Evolutionary conservation across 257 asterid species (phyloP).

Genomic region (Nicotiana undulata): DNA sequence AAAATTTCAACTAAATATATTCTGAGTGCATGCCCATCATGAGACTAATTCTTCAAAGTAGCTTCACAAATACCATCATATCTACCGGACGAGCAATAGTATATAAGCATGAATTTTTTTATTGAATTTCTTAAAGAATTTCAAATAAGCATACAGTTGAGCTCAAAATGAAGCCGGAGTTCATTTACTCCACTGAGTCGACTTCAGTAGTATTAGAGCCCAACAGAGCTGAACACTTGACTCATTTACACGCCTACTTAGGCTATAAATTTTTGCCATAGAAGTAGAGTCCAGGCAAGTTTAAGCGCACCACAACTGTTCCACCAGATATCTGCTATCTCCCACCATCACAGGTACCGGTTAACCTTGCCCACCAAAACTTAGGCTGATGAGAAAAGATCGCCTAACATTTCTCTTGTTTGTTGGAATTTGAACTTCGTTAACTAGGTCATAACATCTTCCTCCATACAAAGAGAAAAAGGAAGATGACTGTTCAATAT

Average conservation of each 20-base stretch:
- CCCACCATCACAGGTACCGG: background rate
- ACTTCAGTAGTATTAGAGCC: background rate
- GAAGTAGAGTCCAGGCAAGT: background rate
- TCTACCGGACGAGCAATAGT: background rate
- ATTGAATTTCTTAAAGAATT: background rate
- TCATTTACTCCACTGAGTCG: background rate
- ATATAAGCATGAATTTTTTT: background rate
- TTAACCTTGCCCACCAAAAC: background rate
- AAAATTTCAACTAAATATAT: background rate
- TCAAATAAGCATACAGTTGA: background rate
- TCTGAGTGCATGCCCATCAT: background rate
- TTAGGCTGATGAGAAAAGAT: background rate
- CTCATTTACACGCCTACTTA: background rate
- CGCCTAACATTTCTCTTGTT: background rate
- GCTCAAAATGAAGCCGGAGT: background rate
- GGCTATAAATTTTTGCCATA: background rate
- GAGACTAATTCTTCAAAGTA: background rate
- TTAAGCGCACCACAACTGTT: background rate
- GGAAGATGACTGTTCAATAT: constrained; percentile 1
- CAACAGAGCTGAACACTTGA: background rate
- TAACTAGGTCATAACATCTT: background rate
- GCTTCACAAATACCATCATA: background rate
- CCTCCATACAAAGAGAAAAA: background rate
- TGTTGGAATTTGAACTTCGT: background rate
- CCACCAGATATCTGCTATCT: background rate